A percentile compares a stretch with the other conserved stretches of the same genome.
phyloP scores from a whole-genome alignment of 1,284 basidiomycete genomes.

The Vanrija sp. region DNA sequence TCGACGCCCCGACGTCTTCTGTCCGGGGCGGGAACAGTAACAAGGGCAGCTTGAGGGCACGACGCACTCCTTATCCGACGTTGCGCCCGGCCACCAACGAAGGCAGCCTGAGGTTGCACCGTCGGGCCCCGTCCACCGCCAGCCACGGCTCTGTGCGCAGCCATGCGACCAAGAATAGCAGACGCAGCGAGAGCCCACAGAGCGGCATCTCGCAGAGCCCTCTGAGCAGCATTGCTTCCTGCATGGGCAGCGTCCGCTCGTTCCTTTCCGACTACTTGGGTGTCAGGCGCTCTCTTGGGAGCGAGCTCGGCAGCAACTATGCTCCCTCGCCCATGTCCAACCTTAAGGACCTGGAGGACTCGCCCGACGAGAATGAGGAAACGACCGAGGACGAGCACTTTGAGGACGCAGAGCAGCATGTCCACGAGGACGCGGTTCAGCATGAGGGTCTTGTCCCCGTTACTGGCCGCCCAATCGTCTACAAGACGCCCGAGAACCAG shows the following conservation, averaged over 20 bases:
- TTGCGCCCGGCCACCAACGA: not conserved
- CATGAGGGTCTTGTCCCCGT: too few species aligned
- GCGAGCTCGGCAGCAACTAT: slow-evolving; percentile 21
- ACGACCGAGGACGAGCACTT: too few species aligned
- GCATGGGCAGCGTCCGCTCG: slow-evolving; percentile 15
- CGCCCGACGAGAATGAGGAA: not conserved
- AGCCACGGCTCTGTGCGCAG: not conserved
- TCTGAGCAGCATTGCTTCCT: not conserved
- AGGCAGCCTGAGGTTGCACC: slow-evolving; percentile 4
- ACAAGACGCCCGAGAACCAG: too few species aligned
- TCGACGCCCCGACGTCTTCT: not conserved
- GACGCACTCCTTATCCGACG: slow-evolving; percentile 4
- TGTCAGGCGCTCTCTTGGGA: slow-evolving; percentile 24
- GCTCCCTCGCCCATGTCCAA: not conserved
- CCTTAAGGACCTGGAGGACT: not conserved
- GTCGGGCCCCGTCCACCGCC: slow-evolving; percentile 1
- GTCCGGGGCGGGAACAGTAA: not conserved
- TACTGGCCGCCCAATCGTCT: too few species aligned
- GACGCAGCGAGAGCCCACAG: not conserved
- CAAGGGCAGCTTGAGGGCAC: not conserved
- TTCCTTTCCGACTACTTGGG: slow-evolving; percentile 11
- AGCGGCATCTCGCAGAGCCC: not conserved
- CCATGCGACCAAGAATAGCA: not conserved
- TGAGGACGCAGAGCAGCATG: too few species aligned
- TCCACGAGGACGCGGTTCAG: too few species aligned